Evolutionary conservation across 2,329 filamentous ascomycete genomes (phyloP).

Genomic region (Pseudocercospora ulei): DNA sequence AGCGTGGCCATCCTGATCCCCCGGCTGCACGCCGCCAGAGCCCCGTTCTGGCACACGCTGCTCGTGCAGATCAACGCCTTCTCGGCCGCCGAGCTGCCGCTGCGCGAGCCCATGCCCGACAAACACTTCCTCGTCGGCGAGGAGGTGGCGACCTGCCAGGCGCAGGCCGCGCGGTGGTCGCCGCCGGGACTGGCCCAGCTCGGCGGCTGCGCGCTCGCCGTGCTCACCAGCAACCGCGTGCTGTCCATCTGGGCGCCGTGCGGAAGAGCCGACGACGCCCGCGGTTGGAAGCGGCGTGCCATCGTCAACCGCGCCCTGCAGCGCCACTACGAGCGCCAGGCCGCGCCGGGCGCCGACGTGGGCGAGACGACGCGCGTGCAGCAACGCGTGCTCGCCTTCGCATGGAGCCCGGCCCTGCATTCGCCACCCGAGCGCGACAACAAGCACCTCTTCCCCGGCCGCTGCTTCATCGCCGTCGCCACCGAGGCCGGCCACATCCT

Average conservation of each 20-base stretch:
- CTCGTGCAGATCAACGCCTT: conserved; percentile 46
- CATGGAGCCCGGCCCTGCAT: conserved; percentile 34
- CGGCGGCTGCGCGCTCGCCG: conserved; percentile 46
- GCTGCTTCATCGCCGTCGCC: conserved; percentile 34
- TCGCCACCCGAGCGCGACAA: conserved; percentile 5
- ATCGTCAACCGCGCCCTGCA: conserved; percentile 46
- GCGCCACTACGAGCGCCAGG: conserved; percentile 34
- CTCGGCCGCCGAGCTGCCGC: conserved; percentile 42
- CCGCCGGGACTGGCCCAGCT: conserved; percentile 48
- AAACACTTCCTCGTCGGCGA: conserved; percentile 48
- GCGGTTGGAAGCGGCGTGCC: conserved; percentile 45
- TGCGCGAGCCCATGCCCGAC: conserved; percentile 41
- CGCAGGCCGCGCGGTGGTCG: conserved; percentile 49
- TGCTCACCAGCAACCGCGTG: conserved; percentile 49
- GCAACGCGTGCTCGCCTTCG: conserved; percentile 37
- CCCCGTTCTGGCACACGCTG: conserved; percentile 33
- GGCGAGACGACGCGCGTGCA: conserved; percentile 27
- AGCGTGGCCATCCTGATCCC: conserved; percentile 44
- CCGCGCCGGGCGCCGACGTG: conserved; percentile 11
- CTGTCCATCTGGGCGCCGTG: conserved; percentile 49
- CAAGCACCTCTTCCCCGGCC: conserved; percentile 9
- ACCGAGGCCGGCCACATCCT: conserved; percentile 39
- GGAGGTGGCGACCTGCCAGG: conserved; percentile 47
- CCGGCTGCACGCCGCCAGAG: conserved; percentile 23
- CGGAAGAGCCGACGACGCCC: conserved; percentile 36